These are phyloP conservation scores for Gentiana macrophylla DNA, from an alignment of 257 asterid genomes.

Conservation along the genomic window DNA sequence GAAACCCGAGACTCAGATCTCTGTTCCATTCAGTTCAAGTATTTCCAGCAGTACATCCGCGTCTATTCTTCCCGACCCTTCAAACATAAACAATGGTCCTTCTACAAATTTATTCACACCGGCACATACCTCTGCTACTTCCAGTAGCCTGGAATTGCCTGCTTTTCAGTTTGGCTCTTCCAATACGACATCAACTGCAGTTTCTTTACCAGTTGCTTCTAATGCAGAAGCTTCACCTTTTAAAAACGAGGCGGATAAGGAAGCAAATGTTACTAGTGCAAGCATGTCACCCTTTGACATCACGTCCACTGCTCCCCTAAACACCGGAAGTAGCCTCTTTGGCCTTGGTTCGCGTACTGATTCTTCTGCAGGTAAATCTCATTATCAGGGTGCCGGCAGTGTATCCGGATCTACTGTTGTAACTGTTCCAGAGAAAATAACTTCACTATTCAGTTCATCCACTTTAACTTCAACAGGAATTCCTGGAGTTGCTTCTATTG, in stretches of 20 bases:
- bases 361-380: slow-evolving; percentile 8
- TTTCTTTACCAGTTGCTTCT: slow-evolving; percentile 18
- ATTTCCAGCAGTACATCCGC: slow-evolving; percentile 8
- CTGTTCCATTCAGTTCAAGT: slow-evolving; percentile 17
- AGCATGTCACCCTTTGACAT: slow-evolving; percentile 1
- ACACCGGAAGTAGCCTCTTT: slow-evolving; percentile 11
- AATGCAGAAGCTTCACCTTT: slow-evolving; percentile 7
- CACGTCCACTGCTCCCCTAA: slow-evolving; percentile 1
- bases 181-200: slow-evolving; percentile 15
- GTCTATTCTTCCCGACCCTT: slow-evolving; percentile 4
- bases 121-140: slow-evolving; percentile 16
- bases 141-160: slow-evolving; percentile 22
- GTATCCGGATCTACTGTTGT: slow-evolving; percentile 14
- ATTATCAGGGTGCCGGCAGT: slow-evolving; percentile 7
- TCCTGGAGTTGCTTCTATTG: slow-evolving; percentile 11
- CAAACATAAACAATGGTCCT: slow-evolving; percentile 22
- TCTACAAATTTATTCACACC: slow-evolving; percentile 18
- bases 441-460: slow-evolving; percentile 17
- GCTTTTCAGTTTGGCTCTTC: slow-evolving; percentile 30
- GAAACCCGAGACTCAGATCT: slow-evolving; percentile 16
- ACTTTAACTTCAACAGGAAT: slow-evolving; percentile 4
- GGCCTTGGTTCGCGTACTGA: slow-evolving; percentile 3
- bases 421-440: slow-evolving; percentile 8
- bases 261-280: slow-evolving; percentile 20
- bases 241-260: slow-evolving; percentile 16